phyloP scores from a whole-genome alignment of 2,329 filamentous ascomycete species.

The Fusarium setosum region DNA sequence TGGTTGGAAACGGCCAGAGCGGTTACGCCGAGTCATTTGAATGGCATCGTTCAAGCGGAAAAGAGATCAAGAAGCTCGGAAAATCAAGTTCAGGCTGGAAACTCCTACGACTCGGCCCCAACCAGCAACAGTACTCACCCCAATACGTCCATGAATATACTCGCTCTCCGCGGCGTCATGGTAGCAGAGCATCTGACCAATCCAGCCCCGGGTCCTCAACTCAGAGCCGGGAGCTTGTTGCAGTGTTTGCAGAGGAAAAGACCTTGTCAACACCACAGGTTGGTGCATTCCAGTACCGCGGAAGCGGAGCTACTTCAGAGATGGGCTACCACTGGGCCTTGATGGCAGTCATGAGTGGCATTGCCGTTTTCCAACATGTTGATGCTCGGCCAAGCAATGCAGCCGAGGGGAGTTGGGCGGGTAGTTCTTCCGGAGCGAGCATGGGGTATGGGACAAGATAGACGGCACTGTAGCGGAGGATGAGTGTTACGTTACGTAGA shows the following conservation, averaged over 20 bases:
- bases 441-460: too few species aligned
- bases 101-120: constrained; percentile 15
- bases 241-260: constrained; percentile 14
- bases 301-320: constrained; percentile 11
- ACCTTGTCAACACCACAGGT: neutral
- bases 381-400: neutral
- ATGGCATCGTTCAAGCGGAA: constrained; percentile 10
- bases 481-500: too few species aligned
- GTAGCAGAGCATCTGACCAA: too few species aligned
- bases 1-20: constrained; percentile 4
- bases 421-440: too few species aligned
- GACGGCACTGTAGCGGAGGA: too few species aligned
- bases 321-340: constrained; percentile 30
- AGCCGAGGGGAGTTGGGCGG: too few species aligned
- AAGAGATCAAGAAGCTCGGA: neutral
- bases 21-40: constrained; percentile 21
- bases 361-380: constrained; percentile 10
- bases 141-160: neutral
- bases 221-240: constrained; percentile 21
- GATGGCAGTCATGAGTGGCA: constrained; percentile 20
- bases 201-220: too few species aligned
- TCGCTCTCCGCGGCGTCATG: neutral
- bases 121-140: neutral
- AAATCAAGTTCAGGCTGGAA: constrained; percentile 24
- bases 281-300: constrained; percentile 15